A percentile compares a stretch with the other conserved stretches of the same genome.
Evolutionary conservation across 805 yeast genomes (phyloP).

Genomic region (Ogataea siamensis): DNA sequence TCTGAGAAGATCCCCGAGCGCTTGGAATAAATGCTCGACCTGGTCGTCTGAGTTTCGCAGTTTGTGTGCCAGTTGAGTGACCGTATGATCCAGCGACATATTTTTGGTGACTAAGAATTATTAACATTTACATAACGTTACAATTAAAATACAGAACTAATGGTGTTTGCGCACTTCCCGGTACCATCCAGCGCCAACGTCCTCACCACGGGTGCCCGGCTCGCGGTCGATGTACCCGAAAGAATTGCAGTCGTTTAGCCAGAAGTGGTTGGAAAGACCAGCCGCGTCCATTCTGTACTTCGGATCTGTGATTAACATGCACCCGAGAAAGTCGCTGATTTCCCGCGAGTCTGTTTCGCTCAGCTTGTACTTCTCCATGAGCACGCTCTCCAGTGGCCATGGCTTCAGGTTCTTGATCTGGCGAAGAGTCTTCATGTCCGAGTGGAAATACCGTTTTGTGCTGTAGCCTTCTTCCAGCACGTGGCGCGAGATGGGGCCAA

Average conservation of each 20-base stretch:
- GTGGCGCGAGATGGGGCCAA: constrained; percentile 47
- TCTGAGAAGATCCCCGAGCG: too few species aligned
- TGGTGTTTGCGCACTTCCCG: constrained; percentile 47
- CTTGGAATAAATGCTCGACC: too few species aligned
- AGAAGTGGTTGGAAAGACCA: constrained; percentile 84
- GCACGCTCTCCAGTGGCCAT: constrained; percentile 83
- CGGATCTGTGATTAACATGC: constrained; percentile 83
- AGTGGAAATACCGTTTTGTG: constrained; percentile 40
- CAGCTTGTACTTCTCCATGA: constrained; percentile 82
- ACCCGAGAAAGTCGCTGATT: constrained; percentile 72
- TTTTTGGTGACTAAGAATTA: background rate
- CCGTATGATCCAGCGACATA: constrained; percentile 2
- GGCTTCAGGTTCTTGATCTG: constrained; percentile 80
- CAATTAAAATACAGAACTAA: constrained; percentile 6
- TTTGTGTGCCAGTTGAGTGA: background rate
- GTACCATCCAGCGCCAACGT: constrained; percentile 85
- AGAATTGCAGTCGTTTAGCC: constrained; percentile 78
- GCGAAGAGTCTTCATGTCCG: constrained; percentile 48
- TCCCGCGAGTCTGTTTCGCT: constrained; percentile 64
- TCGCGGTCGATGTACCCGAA: constrained; percentile 76
- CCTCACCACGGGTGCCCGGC: constrained; percentile 78
- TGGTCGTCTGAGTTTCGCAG: too few species aligned
- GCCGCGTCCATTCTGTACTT: constrained; percentile 90
- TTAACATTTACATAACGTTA: constrained; percentile 5
- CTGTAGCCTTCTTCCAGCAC: constrained; percentile 61